A percentile compares a stretch with the other conserved stretches of the same genome.
These are phyloP conservation scores for Clarireedia paspali DNA, from an alignment of 2,329 filamentous ascomycete genomes.

Conservation along the genomic window DNA sequence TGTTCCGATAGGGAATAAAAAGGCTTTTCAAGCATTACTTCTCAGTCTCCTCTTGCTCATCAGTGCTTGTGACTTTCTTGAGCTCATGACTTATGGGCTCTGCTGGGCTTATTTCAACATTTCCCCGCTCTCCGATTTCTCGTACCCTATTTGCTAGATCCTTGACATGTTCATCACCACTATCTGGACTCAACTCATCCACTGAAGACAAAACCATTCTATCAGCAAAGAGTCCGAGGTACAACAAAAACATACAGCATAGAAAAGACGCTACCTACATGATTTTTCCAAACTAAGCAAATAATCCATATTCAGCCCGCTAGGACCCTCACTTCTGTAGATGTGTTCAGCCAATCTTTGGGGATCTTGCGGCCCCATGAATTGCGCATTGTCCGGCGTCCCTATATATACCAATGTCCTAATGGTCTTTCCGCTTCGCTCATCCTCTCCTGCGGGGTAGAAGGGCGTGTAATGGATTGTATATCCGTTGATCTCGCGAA, in stretches of 20 bases:
- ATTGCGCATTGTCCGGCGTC: conserved; percentile 86
- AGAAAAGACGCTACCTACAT: conserved; percentile 15
- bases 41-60: conserved; percentile 55
- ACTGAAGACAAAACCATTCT: conserved; percentile 32
- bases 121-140: conserved; percentile 42
- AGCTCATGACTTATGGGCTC: conserved; percentile 31
- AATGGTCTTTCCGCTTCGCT: conserved; percentile 27
- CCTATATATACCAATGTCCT: conserved; percentile 82
- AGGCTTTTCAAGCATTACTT: conserved; percentile 27
- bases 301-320: conserved; percentile 86
- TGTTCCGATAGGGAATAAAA: conserved; percentile 21
- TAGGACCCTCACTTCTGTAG: conserved; percentile 66
- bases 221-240: not conserved
- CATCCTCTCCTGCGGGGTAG: conserved; percentile 41
- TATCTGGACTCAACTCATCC: conserved; percentile 63
- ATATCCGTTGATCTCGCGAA: conserved; percentile 96
- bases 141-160: conserved; percentile 71
- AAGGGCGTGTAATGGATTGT: conserved; percentile 88
- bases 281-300: conserved; percentile 72
- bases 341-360: conserved; percentile 76
- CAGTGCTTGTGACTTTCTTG: conserved; percentile 39
- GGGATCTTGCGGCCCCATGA: conserved; percentile 75
- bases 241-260: not conserved
- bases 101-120: conserved; percentile 12
- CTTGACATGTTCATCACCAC: conserved; percentile 74